phyloP scores from a whole-genome alignment of 148 eudicot genomes.

The Limonium bicolor region DNA sequence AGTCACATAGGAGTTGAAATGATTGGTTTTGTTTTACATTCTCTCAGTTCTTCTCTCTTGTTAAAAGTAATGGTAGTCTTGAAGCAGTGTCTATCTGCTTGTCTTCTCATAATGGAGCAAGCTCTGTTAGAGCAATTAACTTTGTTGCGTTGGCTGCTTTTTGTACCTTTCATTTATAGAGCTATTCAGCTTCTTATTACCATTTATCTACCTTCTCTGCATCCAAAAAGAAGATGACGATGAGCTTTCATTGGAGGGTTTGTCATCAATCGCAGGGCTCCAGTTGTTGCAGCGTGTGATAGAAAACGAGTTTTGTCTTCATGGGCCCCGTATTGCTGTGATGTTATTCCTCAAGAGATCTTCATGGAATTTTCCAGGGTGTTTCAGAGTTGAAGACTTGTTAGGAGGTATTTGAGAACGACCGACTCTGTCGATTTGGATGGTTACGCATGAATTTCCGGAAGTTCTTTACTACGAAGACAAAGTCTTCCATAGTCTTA shows the following conservation, averaged over 20 bases:
- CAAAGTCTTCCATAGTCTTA: too few species aligned
- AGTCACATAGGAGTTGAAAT: too few species aligned
- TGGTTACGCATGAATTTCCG: too few species aligned
- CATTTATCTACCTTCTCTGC: slow-evolving; percentile 2
- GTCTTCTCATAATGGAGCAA: neutral
- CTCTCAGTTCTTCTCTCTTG: too few species aligned
- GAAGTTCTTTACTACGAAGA: too few species aligned
- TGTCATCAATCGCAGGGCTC: slow-evolving; percentile 53
- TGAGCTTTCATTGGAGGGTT: slow-evolving; percentile 28
- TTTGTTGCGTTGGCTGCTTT: neutral
- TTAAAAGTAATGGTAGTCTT: neutral
- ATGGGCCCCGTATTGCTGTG: slow-evolving; percentile 74
- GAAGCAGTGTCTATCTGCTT: neutral
- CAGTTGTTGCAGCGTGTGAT: slow-evolving; percentile 1
- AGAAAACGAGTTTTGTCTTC: slow-evolving; percentile 25
- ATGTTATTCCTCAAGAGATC: slow-evolving; percentile 44
- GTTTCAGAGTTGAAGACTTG: too few species aligned
- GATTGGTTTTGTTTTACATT: too few species aligned
- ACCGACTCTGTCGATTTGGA: too few species aligned
- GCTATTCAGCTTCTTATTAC: slow-evolving; percentile 2
- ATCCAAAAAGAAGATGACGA: slow-evolving; percentile 49
- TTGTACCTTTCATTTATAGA: neutral
- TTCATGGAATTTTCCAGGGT: slow-evolving; percentile 70
- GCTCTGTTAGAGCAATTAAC: neutral
- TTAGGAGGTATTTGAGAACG: too few species aligned